Percentiles rank a stretch among this genome's conserved stretches.
phyloP scores from a whole-genome alignment of 495 filamentous ascomycete genomes.

The Recurvomyces mirabilis region DNA sequence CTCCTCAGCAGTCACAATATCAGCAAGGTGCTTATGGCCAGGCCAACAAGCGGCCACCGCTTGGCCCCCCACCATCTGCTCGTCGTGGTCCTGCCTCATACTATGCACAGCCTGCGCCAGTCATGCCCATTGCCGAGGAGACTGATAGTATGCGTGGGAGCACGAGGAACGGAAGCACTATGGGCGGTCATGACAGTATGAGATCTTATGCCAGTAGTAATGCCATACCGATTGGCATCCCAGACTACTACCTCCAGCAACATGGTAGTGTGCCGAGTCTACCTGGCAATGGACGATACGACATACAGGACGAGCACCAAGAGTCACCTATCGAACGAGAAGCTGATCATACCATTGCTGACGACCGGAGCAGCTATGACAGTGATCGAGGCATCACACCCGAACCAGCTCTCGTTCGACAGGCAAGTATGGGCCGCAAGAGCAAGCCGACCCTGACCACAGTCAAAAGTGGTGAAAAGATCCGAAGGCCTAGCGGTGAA shows the following conservation, averaged over 20 bases:
- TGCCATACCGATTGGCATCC: slow-evolving; percentile 51
- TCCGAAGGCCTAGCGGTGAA: slow-evolving; percentile 7
- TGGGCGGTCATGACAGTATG: slow-evolving; percentile 8
- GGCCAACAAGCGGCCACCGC: slow-evolving; percentile 43
- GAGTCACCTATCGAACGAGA: neutral
- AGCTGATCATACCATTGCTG: neutral
- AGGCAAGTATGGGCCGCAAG: slow-evolving; percentile 65
- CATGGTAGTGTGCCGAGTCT: slow-evolving; percentile 42
- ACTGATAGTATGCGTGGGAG: slow-evolving; percentile 43
- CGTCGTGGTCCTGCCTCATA: slow-evolving; percentile 65
- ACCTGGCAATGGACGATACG: slow-evolving; percentile 9
- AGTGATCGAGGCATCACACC: slow-evolving; percentile 12
- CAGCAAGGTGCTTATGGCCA: slow-evolving; percentile 28
- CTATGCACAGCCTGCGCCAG: slow-evolving; percentile 57
- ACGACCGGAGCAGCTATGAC: neutral
- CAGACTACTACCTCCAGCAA: slow-evolving; percentile 26
- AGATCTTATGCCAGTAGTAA: slow-evolving; percentile 69
- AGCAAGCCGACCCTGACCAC: slow-evolving; percentile 61
- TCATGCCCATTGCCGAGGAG: slow-evolving; percentile 86
- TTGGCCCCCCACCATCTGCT: slow-evolving; percentile 56
- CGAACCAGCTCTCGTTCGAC: slow-evolving; percentile 52
- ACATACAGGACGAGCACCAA: neutral
- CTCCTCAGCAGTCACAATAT: slow-evolving; percentile 7
- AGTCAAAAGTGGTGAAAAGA: slow-evolving; percentile 37
- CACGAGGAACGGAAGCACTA: slow-evolving; percentile 2